phyloP scores from a whole-genome alignment of 768 basidiomycete genomes.

The Lyophyllum decastes region DNA sequence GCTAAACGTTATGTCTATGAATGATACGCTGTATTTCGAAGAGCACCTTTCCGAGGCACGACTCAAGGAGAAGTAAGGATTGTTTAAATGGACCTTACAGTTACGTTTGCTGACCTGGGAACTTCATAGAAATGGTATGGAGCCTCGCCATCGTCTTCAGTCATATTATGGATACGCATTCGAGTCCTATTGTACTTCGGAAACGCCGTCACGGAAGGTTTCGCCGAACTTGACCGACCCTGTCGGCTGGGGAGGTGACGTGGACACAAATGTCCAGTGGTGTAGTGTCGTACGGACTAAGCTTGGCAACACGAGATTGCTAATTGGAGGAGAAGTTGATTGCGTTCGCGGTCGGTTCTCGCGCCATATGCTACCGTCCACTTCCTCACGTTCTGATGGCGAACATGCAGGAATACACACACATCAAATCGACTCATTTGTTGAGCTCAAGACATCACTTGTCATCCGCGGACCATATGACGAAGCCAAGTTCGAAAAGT shows the following conservation, averaged over 20 bases:
- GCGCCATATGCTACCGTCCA: background rate
- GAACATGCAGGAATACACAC: conserved; percentile 53
- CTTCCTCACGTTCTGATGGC: conserved; percentile 11
- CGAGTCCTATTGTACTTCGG: conserved; percentile 82
- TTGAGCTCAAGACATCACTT: conserved; percentile 88
- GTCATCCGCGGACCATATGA: conserved; percentile 65
- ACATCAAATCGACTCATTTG: conserved; percentile 65
- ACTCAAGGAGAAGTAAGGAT: conserved; percentile 63
- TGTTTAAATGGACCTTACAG: background rate
- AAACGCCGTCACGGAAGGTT: conserved; percentile 30
- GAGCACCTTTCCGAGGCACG: conserved; percentile 65
- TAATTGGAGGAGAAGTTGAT: conserved; percentile 92
- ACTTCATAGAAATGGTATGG: conserved; percentile 58
- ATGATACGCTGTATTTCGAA: conserved; percentile 73
- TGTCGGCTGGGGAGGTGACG: conserved; percentile 76
- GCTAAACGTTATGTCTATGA: conserved; percentile 77
- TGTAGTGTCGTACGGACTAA: conserved; percentile 88
- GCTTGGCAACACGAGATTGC: conserved; percentile 65
- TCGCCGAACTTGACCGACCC: conserved; percentile 29
- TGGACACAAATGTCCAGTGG: conserved; percentile 90
- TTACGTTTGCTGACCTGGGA: background rate
- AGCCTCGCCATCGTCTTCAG: conserved; percentile 62
- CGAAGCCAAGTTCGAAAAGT: conserved; percentile 81
- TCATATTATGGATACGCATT: conserved; percentile 89
- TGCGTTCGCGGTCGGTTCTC: conserved; percentile 69